Conservation (phyloP, 2,329 filamentous ascomycete genomes). For the Lecanicillium sp. region DNA sequence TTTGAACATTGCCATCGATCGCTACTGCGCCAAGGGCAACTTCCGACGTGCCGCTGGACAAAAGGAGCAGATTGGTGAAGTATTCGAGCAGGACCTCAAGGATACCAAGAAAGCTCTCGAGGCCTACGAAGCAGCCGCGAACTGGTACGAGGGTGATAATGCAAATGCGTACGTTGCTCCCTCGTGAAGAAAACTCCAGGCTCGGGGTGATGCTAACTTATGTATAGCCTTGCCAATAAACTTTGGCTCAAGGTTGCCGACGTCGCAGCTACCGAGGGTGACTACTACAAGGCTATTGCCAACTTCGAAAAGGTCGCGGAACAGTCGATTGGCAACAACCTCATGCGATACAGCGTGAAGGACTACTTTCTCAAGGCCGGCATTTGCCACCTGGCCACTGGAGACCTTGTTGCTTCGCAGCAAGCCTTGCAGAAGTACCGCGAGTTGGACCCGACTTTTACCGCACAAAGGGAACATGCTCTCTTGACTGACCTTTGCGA, state of each 20-base stretch:
- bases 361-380: constrained; percentile 93
- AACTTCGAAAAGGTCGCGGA: constrained; percentile 78
- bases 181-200: neutral
- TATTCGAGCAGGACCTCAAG: constrained; percentile 74
- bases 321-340: constrained; percentile 74
- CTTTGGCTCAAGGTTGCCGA: constrained; percentile 89
- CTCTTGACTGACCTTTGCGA: constrained; percentile 69
- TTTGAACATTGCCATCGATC: constrained; percentile 69
- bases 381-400: constrained; percentile 71
- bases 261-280: constrained; percentile 68
- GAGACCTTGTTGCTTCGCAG: constrained; percentile 69
- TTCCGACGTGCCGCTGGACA: constrained; percentile 84
- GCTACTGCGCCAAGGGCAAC: constrained; percentile 85
- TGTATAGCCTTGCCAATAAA: constrained; percentile 73
- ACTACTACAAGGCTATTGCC: constrained; percentile 77
- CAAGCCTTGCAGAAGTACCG: constrained; percentile 75
- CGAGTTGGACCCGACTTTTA: constrained; percentile 71
- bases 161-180: constrained; percentile 63
- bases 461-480: constrained; percentile 70
- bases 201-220: constrained; percentile 1
- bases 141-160: constrained; percentile 85
- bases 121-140: constrained; percentile 76
- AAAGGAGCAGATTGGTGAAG: constrained; percentile 79
- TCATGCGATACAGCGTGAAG: constrained; percentile 91
- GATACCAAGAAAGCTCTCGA: constrained; percentile 73